Evolutionary conservation across 345 rosid species (phyloP), one percentile per base, ranked within the genome.

Genomic region (Cardiospermum halicacabum): DNA sequence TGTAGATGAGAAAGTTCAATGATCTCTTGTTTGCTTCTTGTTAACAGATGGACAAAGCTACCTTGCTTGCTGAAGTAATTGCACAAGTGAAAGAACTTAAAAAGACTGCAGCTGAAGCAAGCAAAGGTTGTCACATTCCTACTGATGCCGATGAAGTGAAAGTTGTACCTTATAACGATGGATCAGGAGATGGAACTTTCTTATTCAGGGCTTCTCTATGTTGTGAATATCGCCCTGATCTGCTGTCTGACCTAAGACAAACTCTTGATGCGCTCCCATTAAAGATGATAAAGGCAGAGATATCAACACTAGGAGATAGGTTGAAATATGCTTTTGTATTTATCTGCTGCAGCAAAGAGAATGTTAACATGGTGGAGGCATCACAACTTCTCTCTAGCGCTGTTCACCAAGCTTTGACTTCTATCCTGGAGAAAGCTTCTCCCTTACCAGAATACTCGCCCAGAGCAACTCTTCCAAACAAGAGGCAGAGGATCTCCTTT

Each of bases 1-100:
- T 53, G 19, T 51, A 18, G 43, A 49, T 59, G 53, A n/a, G 18
- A 11, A 28, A 63, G 26, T 30, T 48, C n/a, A 25, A 7, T 53
- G 37, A 56, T 30, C 31, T 28, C 5, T 37, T 30, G 34, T 50
- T 43, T 36, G 25, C 30, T 42, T 36, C 16, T 15, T 49, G 31
- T 39, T 39, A 1, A 21, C 24, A 88, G 91, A 85, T 85, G 91
- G 95, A 88, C 82, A 88, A 88, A 64, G 89, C 91, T 49, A 72
- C 91, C 53, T 78, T 88, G 77, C 87, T 88, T 53, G 89, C 81
- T 49, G 83, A 80, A 73, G 91, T 88, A 12, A 71, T 80, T 27
- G 58, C 34, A 42, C 75, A 88, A 65, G 75, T 83, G 67, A 80
- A 80, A 60, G 84, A 74, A 60, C 82, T 85, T 43, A 72, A 88